Percentiles rank a stretch among this genome's conserved stretches.
Conservation (phyloP, 2,329 filamentous ascomycete genomes). For the Aspergillus sp. region DNA sequence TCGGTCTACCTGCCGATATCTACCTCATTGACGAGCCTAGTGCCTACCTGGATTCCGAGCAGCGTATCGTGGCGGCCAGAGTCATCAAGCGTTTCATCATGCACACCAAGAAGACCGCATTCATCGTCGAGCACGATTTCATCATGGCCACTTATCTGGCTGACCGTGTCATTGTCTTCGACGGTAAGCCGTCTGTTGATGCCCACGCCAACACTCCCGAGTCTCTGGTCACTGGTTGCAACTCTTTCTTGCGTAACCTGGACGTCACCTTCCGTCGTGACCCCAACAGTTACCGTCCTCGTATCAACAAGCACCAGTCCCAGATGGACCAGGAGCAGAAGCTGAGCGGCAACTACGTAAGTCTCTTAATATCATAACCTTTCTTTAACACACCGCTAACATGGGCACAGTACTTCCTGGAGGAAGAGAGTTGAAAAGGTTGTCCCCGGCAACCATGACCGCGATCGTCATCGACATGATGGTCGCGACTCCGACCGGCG, state of each 20-base stretch:
- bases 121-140: slow-evolving; percentile 99
- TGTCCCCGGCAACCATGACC: slow-evolving; percentile 45
- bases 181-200: slow-evolving; percentile 85
- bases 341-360: slow-evolving; percentile 82
- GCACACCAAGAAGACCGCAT: slow-evolving; percentile 99
- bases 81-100: slow-evolving; percentile 99
- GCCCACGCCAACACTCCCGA: slow-evolving; percentile 87
- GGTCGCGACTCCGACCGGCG: slow-evolving; percentile 35
- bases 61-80: slow-evolving; percentile 93
- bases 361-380: slow-evolving; percentile 33
- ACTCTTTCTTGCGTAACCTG: slow-evolving; percentile 91
- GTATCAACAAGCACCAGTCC: slow-evolving; percentile 96
- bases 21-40: slow-evolving; percentile 98
- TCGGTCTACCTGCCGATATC: slow-evolving; percentile 93
- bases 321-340: slow-evolving; percentile 99
- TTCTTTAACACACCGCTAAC: slow-evolving; percentile 6
- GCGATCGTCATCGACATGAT: slow-evolving; percentile 35
- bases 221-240: slow-evolving; percentile 91
- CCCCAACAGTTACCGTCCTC: slow-evolving; percentile 89
- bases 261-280: slow-evolving; percentile 99
- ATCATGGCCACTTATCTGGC: slow-evolving; percentile 86
- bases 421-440: slow-evolving; percentile 75
- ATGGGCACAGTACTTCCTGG: slow-evolving; percentile 77
- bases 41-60: slow-evolving; percentile 96
- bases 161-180: slow-evolving; percentile 97